Conservation (phyloP, 2,329 filamentous ascomycete genomes). For the Colletotrichum spaethianum region DNA sequence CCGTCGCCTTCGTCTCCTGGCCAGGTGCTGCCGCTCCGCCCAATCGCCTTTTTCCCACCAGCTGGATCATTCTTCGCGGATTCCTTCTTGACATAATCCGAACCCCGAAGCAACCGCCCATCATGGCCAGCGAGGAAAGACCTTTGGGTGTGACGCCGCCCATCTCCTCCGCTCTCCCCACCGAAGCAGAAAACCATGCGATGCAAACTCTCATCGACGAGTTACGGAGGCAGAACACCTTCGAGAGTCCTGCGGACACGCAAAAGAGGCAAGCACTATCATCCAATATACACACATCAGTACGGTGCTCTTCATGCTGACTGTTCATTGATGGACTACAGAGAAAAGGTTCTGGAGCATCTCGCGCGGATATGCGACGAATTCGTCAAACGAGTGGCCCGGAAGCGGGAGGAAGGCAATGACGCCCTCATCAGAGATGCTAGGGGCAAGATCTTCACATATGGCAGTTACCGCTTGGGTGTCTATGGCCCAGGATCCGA, state of each 20-base stretch:
- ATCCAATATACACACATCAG: background rate
- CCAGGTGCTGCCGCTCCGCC: slow-evolving; percentile 9
- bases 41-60: background rate
- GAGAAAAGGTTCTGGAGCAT: slow-evolving; percentile 79
- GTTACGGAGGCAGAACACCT: slow-evolving; percentile 90
- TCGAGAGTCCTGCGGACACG: slow-evolving; percentile 87
- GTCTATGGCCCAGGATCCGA: slow-evolving; percentile 96
- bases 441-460: slow-evolving; percentile 94
- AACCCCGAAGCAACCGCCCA: slow-evolving; percentile 23
- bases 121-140: slow-evolving; percentile 57
- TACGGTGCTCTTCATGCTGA: slow-evolving; percentile 7
- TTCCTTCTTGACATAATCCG: background rate
- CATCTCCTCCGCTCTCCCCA: slow-evolving; percentile 84
- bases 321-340: slow-evolving; percentile 50
- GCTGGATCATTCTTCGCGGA: slow-evolving; percentile 5
- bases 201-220: slow-evolving; percentile 87
- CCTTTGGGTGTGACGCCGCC: slow-evolving; percentile 82
- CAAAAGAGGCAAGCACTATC: slow-evolving; percentile 76
- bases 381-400: slow-evolving; percentile 87
- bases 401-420: slow-evolving; percentile 78
- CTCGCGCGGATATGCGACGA: slow-evolving; percentile 86
- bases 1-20: slow-evolving; percentile 13
- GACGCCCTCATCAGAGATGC: slow-evolving; percentile 85
- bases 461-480: slow-evolving; percentile 94
- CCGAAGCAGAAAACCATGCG: slow-evolving; percentile 80